These are phyloP conservation scores for Oryza officinalis DNA, from an alignment of 176 grass and related monocot genomes.

Conservation along the genomic window DNA sequence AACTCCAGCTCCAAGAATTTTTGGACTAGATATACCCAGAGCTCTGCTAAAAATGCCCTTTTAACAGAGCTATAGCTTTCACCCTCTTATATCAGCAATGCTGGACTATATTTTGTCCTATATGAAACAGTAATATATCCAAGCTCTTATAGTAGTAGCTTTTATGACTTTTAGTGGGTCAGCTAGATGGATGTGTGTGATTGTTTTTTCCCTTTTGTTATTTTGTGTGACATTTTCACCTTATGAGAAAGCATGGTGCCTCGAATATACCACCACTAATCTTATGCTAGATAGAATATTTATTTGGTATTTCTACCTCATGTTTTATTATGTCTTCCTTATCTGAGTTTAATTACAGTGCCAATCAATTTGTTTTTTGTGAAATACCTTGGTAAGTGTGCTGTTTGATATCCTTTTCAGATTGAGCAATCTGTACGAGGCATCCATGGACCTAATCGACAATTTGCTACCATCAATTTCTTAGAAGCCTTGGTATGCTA, in stretches of 20 bases:
- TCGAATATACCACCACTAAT: not conserved
- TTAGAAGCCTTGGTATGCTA: conserved; percentile 78
- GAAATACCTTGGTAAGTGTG: conserved; percentile 14
- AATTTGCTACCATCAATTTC: conserved; percentile 80
- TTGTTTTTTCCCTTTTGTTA: not conserved
- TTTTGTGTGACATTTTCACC: not conserved
- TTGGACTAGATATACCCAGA: not conserved
- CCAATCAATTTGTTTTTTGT: conserved; percentile 8
- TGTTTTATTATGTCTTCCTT: not conserved
- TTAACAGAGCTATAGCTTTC: not conserved
- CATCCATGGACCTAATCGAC: conserved; percentile 61
- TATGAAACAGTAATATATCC: not conserved
- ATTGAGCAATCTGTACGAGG: conserved; percentile 85
- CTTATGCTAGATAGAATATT: not conserved
- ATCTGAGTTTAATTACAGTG: conserved; percentile 6
- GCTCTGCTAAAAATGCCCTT: not conserved
- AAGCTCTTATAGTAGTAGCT: not conserved
- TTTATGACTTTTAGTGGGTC: not conserved
- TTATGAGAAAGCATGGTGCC: not conserved
- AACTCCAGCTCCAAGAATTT: not conserved
- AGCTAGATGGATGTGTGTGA: conserved; percentile 8
- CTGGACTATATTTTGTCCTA: not conserved
- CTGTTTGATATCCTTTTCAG: conserved; percentile 56
- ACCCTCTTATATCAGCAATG: conserved; percentile 1
- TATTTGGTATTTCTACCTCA: not conserved